Base-by-base conservation (phyloP, 2,329 filamentous ascomycete species). In the Dothideomycetes sp. region DNA sequence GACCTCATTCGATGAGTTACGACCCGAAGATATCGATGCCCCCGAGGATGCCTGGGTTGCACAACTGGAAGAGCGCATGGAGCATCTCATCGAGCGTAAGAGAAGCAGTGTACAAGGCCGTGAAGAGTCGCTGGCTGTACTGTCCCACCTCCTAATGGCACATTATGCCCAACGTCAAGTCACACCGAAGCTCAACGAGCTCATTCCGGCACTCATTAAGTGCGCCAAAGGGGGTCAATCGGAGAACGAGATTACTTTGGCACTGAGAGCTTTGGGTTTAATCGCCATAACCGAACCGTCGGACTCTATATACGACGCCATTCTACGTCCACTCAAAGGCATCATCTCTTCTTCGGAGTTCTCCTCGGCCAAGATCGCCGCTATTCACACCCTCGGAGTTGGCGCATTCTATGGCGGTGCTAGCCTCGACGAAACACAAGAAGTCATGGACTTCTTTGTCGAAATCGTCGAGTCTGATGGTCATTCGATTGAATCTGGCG, bases 401-500 rank as follows among this genome's bases (percentile, higher is more conserved):
- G 76, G 77, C 17, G 76, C 81, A 1, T 76, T 84, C 50, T 89
- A 85, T 51, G 83, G 82, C 12, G 85, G 85, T 2, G 83, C 82
- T 1, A 73, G 75, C 4, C 71, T 76, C 20, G 76, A 80, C 22
- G 80, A 78, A 15, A 53, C 79, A 0, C 67, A 81, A 28, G 80
- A 87, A 23, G 67, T 84, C 33, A 81, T 93, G 69, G 76, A 80
- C 3, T 84, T 81, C 48, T 65, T 89, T 19, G 64, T 89, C 9
- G 82, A 87, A 44, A 84, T 94, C 35, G 68, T 87, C 13, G 79
- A 84, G 45, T 84, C 80, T 6, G 86, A 94, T 50, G 87, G 87
- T 3, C 71, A 81, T 27, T 76, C 71, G 2, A 70, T 89, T 29
- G 76, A 78, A 5, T 83, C 85, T 0, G 68, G 72, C 24, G 85